Evolutionary conservation across 495 filamentous ascomycete genomes (phyloP).

Genomic region (Talaromyces borbonicus): DNA sequence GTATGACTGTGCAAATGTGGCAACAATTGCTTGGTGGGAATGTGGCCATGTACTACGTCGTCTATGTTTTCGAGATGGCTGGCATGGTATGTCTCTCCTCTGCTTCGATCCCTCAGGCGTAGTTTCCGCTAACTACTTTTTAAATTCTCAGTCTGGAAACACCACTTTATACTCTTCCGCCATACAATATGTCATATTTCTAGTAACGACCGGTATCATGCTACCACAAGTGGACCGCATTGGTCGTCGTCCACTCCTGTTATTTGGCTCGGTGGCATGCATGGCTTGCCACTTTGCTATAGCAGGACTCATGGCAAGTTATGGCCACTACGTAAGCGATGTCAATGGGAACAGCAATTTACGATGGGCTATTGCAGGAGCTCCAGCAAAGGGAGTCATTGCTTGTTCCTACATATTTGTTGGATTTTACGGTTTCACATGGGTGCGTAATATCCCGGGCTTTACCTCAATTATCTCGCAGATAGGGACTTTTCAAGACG

Average conservation of each 20-base stretch:
- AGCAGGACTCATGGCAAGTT: conserved; percentile 34
- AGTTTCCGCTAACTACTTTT: background rate
- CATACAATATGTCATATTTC: conserved; percentile 68
- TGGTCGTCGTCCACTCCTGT: conserved; percentile 62
- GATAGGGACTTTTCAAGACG: no score
- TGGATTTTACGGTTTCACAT: conserved; percentile 62
- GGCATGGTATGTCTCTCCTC: conserved; percentile 20
- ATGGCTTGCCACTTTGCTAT: conserved; percentile 65
- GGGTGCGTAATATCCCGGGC: background rate
- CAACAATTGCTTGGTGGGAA: conserved; percentile 63
- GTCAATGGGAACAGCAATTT: conserved; percentile 60
- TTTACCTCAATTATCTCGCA: background rate
- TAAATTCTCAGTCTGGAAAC: conserved; percentile 37
- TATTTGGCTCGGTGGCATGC: conserved; percentile 53
- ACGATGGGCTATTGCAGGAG: conserved; percentile 49
- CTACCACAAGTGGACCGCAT: conserved; percentile 65
- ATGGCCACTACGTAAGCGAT: conserved; percentile 42
- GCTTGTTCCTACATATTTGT: conserved; percentile 73
- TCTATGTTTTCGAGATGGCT: conserved; percentile 63
- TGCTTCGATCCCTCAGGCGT: background rate
- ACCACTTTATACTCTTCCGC: conserved; percentile 57
- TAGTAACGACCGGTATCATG: conserved; percentile 56
- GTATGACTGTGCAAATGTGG: conserved; percentile 56
- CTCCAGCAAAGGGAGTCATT: conserved; percentile 59
- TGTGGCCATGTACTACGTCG: conserved; percentile 61